A percentile compares a stretch with the other conserved stretches of the same genome.
Conservation (phyloP, 331 rosid genomes). For the Pyrus hybrid region DNA sequence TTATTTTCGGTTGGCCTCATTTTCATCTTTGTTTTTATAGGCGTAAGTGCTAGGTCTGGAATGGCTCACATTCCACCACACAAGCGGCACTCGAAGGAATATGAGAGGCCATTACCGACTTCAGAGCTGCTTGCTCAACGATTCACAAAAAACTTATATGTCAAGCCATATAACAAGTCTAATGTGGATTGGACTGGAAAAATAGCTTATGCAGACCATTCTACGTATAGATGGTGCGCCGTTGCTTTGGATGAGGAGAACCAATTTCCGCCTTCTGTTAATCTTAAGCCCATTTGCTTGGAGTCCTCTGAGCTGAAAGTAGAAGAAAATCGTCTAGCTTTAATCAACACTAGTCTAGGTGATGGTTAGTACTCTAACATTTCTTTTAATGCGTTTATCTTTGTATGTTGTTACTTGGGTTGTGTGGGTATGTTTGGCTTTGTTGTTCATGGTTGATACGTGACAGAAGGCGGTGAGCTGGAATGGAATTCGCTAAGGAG, state of each 20-base stretch:
- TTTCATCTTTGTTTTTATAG: background rate
- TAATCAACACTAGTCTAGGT: conserved; percentile 7
- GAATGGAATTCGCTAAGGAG: background rate
- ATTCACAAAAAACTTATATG: background rate
- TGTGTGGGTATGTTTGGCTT: background rate
- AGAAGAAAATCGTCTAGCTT: conserved; percentile 22
- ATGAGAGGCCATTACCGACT: background rate
- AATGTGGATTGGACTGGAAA: background rate
- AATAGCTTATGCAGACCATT: conserved; percentile 1
- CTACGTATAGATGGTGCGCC: conserved; percentile 19
- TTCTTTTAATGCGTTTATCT: background rate
- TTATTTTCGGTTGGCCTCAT: background rate
- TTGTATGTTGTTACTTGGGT: background rate
- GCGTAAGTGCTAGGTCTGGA: background rate
- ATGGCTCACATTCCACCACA: conserved; percentile 60
- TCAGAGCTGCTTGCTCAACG: too few species aligned
- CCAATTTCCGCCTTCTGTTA: conserved; percentile 20
- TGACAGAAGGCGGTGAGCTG: background rate
- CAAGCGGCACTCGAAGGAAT: conserved; percentile 29
- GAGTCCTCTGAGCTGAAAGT: background rate
- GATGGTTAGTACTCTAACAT: conserved; percentile 8
- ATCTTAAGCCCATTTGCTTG: conserved; percentile 19
- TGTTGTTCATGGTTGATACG: background rate
- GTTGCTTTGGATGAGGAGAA: conserved; percentile 23
- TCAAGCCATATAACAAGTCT: conserved; percentile 6